Percentiles rank a stretch among this genome's conserved stretches.
Conservation (phyloP, 257 asterid species). For the Nicotiana sylvestris region DNA sequence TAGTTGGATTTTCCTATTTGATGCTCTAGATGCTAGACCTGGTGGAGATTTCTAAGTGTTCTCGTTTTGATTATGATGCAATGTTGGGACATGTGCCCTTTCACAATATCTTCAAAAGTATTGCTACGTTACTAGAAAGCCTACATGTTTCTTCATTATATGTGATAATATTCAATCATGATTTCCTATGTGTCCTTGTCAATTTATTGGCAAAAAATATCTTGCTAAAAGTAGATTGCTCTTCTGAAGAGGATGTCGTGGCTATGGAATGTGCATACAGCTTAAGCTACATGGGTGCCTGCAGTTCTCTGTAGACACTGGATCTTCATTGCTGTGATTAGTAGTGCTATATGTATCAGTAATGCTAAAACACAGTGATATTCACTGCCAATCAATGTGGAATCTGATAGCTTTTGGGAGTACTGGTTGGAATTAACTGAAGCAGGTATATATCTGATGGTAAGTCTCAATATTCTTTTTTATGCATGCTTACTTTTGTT, state of each 20-base stretch:
- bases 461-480: not conserved
- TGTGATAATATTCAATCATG: not conserved
- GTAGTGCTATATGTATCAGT: not conserved
- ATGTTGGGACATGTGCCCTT: not conserved
- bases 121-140: not conserved
- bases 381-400: not conserved
- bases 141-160: not conserved
- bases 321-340: not conserved
- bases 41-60: not conserved
- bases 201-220: not conserved
- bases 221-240: conserved; percentile 7
- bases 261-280: not conserved
- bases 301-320: not conserved
- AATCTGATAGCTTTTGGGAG: not conserved
- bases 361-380: not conserved
- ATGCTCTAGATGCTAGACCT: conserved; percentile 1
- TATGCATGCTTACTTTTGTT: not conserved
- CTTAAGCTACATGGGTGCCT: not conserved
- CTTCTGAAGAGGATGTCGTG: not conserved
- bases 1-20: not conserved
- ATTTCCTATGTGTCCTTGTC: not conserved
- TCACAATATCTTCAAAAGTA: not conserved
- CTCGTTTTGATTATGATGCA: not conserved
- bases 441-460: not conserved
- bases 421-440: conserved; percentile 4